Conservation (phyloP, 306 rosid genomes). For the Corylus americana region DNA sequence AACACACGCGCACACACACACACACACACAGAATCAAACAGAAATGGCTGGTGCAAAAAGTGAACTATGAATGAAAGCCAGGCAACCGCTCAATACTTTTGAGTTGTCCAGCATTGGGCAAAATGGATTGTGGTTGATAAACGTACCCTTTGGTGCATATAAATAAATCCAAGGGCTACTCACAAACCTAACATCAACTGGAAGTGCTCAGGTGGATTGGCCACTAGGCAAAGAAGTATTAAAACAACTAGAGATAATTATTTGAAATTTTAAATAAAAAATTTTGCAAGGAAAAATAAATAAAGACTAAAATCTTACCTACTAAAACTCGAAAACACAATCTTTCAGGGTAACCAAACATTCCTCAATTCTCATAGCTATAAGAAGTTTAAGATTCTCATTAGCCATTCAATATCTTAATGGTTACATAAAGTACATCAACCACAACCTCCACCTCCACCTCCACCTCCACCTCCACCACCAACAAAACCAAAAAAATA, state of each 20-base stretch:
- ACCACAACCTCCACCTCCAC: background rate
- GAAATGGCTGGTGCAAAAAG: background rate
- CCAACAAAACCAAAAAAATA: background rate
- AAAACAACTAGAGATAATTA: background rate
- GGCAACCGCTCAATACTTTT: background rate
- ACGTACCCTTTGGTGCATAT: background rate
- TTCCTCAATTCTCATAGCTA: slow-evolving; percentile 3
- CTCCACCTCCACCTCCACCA: background rate
- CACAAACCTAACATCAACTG: background rate
- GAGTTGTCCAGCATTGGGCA: background rate
- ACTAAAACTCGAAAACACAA: background rate
- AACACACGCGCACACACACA: too few species aligned
- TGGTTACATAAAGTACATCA: too few species aligned
- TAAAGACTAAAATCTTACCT: background rate
- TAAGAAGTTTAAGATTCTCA: background rate
- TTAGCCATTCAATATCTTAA: background rate
- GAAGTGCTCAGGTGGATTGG: background rate
- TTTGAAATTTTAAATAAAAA: background rate
- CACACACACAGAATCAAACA: background rate
- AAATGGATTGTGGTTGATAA: background rate
- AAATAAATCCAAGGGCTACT: background rate
- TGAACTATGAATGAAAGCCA: background rate
- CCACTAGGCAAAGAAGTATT: background rate
- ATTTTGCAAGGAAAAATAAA: background rate
- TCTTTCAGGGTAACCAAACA: background rate